Conservation (phyloP, 345 rosid genomes). For the Ceriops decandra region DNA sequence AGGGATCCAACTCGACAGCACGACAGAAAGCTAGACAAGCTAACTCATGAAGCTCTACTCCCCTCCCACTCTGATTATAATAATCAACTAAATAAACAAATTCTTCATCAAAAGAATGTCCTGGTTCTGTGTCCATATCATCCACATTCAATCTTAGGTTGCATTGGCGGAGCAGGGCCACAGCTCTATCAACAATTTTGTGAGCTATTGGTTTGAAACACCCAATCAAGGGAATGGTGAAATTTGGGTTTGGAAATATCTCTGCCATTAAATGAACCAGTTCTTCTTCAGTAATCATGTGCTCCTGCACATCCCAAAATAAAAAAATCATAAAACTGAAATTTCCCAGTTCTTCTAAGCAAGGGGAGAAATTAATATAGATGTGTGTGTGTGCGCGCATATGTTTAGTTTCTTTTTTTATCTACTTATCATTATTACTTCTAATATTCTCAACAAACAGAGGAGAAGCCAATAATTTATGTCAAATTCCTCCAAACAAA, state of each 20-base stretch:
- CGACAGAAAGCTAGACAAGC: constrained; percentile 85
- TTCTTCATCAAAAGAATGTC: constrained; percentile 31
- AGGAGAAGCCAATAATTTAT: background rate
- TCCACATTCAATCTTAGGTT: constrained; percentile 45
- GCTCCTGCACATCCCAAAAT: constrained; percentile 39
- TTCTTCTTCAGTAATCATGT: constrained; percentile 44
- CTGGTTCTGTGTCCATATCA: constrained; percentile 16
- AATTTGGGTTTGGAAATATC: constrained; percentile 59
- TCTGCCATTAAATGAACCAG: constrained; percentile 51
- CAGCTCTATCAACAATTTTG: constrained; percentile 57
- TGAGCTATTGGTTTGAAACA: constrained; percentile 54
- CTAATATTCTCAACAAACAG: background rate
- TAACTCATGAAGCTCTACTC: constrained; percentile 75
- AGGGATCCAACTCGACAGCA: constrained; percentile 67
- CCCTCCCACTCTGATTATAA: constrained; percentile 50
- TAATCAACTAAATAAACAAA: constrained; percentile 46
- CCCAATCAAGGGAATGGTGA: constrained; percentile 61
- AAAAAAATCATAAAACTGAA: background rate
- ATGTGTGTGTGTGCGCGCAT: background rate
- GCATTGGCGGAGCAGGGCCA: constrained; percentile 46
- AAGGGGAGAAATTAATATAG: background rate
- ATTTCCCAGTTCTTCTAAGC: background rate
- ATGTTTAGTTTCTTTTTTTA: background rate
- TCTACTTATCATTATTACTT: background rate
- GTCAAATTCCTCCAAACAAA: too few species aligned